These are phyloP conservation scores for Pyrus hybrid DNA, from an alignment of 331 rosid genomes.

Conservation along the genomic window DNA sequence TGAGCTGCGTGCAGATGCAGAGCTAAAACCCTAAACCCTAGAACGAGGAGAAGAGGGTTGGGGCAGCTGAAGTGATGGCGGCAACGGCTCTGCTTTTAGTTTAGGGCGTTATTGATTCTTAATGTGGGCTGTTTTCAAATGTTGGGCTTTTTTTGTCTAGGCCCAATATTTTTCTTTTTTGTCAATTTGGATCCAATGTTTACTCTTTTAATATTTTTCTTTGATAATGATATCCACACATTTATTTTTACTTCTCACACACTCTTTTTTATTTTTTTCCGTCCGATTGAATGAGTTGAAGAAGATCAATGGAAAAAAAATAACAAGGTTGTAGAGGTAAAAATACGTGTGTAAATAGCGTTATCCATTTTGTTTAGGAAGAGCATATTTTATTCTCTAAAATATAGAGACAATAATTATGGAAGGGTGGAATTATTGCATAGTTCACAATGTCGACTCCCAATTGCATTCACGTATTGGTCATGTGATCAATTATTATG, in stretches of 20 bases:
- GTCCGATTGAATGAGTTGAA: no score
- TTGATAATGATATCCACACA: background rate
- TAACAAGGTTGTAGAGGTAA: no score
- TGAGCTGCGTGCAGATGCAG: background rate
- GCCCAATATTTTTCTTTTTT: background rate
- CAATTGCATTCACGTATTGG: background rate
- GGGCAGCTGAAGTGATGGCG: constrained; percentile 4
- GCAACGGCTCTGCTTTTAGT: background rate
- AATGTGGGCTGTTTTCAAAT: background rate
- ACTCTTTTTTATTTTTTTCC: rapidly evolving
- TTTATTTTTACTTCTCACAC: no score
- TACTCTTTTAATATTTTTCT: background rate
- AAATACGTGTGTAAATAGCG: no score
- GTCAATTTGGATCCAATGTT: background rate
- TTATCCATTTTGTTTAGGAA: no score
- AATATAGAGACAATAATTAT: background rate
- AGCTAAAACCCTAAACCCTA: constrained; percentile 9
- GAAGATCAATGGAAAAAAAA: no score
- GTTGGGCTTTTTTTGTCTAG: background rate
- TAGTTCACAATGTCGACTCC: background rate
- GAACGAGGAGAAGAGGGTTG: background rate
- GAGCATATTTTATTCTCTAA: background rate
- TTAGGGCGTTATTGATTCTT: background rate
- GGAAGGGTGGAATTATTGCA: background rate
- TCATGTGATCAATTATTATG: background rate